Evolutionary conservation across 2,329 filamentous ascomycete species (phyloP).

Genomic region (Calonectria hongkongensis): DNA sequence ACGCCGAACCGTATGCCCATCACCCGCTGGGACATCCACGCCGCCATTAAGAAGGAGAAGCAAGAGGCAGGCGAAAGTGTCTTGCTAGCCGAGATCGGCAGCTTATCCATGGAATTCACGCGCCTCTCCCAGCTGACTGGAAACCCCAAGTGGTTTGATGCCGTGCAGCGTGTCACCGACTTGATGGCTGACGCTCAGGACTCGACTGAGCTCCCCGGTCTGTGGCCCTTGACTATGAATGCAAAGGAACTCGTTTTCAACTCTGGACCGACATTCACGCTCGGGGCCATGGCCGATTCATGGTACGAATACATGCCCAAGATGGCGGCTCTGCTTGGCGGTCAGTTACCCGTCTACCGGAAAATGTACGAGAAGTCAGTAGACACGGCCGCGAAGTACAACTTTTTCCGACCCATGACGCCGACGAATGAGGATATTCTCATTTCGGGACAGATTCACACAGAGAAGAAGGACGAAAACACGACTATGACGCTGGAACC

Average conservation of each 20-base stretch:
- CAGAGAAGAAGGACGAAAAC: constrained; percentile 45
- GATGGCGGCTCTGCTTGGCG: constrained; percentile 82
- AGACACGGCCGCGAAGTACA: constrained; percentile 72
- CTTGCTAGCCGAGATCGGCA: constrained; percentile 73
- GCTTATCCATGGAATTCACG: constrained; percentile 83
- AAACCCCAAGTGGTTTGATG: constrained; percentile 84
- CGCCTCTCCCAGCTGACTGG: constrained; percentile 83
- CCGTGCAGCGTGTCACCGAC: constrained; percentile 80
- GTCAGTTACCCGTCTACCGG: constrained; percentile 72
- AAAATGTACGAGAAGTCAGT: constrained; percentile 74
- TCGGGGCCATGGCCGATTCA: constrained; percentile 70
- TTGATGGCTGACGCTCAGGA: constrained; percentile 79
- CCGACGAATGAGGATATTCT: constrained; percentile 72
- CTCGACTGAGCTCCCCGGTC: constrained; percentile 79
- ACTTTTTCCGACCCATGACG: constrained; percentile 79
- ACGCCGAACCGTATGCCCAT: constrained; percentile 80
- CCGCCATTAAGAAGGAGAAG: constrained; percentile 57
- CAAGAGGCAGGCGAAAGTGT: constrained; percentile 60
- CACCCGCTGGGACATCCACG: constrained; percentile 67
- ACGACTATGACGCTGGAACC: constrained; percentile 56
- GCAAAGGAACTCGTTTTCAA: constrained; percentile 52
- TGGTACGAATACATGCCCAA: constrained; percentile 92
- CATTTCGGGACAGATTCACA: constrained; percentile 66
- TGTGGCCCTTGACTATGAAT: constrained; percentile 76
- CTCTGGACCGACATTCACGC: constrained; percentile 62